Conservation (phyloP, 148 eudicot species). For the Polygonum maritimum region DNA sequence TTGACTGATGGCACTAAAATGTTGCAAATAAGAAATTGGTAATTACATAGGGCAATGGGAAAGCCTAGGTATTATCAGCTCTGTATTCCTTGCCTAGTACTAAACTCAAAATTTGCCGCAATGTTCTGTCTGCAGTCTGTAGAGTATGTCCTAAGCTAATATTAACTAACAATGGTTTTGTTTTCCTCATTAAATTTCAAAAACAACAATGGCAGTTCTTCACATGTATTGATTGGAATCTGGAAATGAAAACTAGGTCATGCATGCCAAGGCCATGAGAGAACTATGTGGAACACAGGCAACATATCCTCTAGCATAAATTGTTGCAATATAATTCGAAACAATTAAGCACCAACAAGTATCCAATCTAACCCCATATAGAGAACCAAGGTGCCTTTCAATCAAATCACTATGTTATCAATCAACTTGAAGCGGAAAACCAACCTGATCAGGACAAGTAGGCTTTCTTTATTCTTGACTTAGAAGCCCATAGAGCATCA, state of each 20-base stretch:
- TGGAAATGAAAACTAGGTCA: neutral
- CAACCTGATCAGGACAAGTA: neutral
- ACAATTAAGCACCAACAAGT: neutral
- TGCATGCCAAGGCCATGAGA: neutral
- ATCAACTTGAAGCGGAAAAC: neutral
- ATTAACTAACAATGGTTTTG: neutral
- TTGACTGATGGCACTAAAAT: neutral
- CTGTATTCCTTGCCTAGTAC: neutral
- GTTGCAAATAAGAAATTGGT: neutral
- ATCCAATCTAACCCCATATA: neutral
- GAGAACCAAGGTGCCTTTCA: neutral
- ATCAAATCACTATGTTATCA: neutral
- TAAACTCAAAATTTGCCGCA: neutral
- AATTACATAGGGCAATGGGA: neutral
- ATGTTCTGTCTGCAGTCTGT: neutral
- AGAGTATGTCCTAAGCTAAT: neutral
- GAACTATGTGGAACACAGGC: neutral
- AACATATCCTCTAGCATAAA: neutral
- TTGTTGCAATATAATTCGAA: neutral
- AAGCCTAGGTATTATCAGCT: neutral
- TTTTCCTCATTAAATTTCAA: neutral
- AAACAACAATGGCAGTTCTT: neutral
- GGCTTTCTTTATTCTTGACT: neutral
- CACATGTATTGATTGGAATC: neutral
- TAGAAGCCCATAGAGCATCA: neutral